Evolutionary conservation across 345 rosid species (phyloP), one percentile per base, ranked within the genome.

Genomic region (Eutrema japonicum): DNA sequence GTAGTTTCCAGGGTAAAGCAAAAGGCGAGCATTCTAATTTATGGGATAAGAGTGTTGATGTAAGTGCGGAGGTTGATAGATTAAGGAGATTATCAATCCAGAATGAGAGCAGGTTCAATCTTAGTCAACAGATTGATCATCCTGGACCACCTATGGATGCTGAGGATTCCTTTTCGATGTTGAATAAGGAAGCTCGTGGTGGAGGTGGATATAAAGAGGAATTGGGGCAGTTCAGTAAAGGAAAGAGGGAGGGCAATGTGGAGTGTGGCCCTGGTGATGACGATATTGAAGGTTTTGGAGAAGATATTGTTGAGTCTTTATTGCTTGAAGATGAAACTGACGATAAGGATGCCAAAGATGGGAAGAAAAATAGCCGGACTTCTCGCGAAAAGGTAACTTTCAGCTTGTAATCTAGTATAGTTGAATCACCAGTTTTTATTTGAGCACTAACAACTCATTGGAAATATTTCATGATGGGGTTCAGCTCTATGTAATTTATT

Each of bases 121-220:
- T 87, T 40, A 61, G 78, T 48, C 72, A 73, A 70, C 96, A 89
- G 83, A 81, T 85, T 79, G 85, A 88, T 79, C 87, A 58, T 11
- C 94, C 92, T 41, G 89, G 92, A 8, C 88, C 83, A 12, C 82
- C 85, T 46, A 64, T 81, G 8, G 86, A 80, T 43, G 68, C 82
- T 41, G 85, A 81, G 67, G 87, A 81, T 48, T 76, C 90, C 53
- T 55, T 74, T 54, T 29, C 63, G 48, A 80, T 79, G 48, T 78
- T 83, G 80, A 73, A 70, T 4, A 70, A 51, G 71, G 85, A 68
- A 71, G 59, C 52, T 69, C 56, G 58, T 48, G 71, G 54, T 40
- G 56, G 66, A 18, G 53, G 22, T 41, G 80, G 56, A 12, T 49
- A 45, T 70, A 72, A 74, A 71, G 84, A 77, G 42, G 72, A 62